Base-by-base conservation (phyloP, 345 rosid genomes). In the Pelargonium nanum region DNA sequence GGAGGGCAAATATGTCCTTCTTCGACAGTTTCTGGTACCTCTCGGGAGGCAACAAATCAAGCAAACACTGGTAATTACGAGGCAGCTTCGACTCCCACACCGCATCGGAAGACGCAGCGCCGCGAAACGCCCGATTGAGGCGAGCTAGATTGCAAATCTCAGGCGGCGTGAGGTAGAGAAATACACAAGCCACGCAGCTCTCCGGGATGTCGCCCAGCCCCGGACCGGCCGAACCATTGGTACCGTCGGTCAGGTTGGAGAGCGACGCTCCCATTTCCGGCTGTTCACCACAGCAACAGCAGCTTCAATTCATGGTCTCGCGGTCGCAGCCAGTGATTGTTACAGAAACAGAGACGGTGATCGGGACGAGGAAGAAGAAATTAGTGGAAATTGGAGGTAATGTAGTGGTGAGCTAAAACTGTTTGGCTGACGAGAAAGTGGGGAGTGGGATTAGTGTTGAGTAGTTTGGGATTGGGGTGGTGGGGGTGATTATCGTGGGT, bases 91-190 rank as follows among this genome's bases (percentile, higher is more conserved):
- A 72, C 63, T 83, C 85, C 98, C 98, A 92, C 0, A 92, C 96
- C 0, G 89, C 80, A 67, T 92, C 98, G 2, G 98, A 92, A 5
- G 95, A 88, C 1, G 98, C 90, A 6, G 96, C 96, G 12, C 93
- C 95, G 2, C 92, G 88, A 68, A 92, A 92, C 19, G 96, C 79
- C 25, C 76, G 75, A 74, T 82, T 89, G 22, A 88, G 67, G 58
- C 96, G 74, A 19, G 98, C 98, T 13, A 92, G 81, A 68, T 92
- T 92, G 77, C 98, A 92, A 78, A 92, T 92, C 86, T 92, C 98
- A 71, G 96, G 95, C 53, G 98, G 95, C 4, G 87, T 85, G 66
- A 92, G 74, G 76, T 88, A 70, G 58, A 80, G 70, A 62, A 86
- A 88, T 15, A 92, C 98, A 65, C 86, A 81, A 15, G 98, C 98